These are phyloP conservation scores for Didymella pomorum DNA, from an alignment of 2,329 filamentous ascomycete genomes.

Conservation along the genomic window DNA sequence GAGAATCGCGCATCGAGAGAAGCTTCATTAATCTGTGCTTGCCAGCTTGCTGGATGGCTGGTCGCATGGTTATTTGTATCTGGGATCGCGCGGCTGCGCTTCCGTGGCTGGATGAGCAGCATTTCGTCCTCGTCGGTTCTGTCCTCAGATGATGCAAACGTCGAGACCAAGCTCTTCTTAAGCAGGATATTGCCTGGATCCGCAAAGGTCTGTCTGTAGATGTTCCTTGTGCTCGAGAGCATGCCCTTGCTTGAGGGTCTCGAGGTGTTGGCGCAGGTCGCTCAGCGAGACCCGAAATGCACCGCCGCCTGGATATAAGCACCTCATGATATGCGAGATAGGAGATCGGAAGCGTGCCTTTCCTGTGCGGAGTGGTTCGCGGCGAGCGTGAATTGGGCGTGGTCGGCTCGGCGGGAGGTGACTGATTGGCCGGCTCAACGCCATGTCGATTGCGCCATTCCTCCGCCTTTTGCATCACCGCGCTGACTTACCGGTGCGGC, in stretches of 20 bases:
- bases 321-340: constrained; percentile 10
- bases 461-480: background rate
- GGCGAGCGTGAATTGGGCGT: constrained; percentile 7
- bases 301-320: constrained; percentile 7
- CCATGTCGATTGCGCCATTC: constrained; percentile 16
- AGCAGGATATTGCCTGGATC: constrained; percentile 1
- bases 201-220: constrained; percentile 8
- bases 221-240: constrained; percentile 14
- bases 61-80: constrained; percentile 5
- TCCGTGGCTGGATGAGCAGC: constrained; percentile 13
- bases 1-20: background rate
- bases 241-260: constrained; percentile 6
- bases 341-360: background rate
- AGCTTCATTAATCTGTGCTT: background rate
- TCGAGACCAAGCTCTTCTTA: background rate
- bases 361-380: constrained; percentile 17
- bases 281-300: background rate
- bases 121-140: background rate
- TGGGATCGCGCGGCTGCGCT: constrained; percentile 2
- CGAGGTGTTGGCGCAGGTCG: background rate
- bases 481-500: background rate
- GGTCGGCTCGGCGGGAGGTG: constrained; percentile 10
- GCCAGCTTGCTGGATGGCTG: constrained; percentile 8
- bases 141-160: background rate
- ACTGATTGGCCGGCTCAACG: constrained; percentile 8